Evolutionary conservation across 768 basidiomycete species (phyloP), one percentile per base, ranked within the genome.

Genomic region (Pleurotus eryngii): DNA sequence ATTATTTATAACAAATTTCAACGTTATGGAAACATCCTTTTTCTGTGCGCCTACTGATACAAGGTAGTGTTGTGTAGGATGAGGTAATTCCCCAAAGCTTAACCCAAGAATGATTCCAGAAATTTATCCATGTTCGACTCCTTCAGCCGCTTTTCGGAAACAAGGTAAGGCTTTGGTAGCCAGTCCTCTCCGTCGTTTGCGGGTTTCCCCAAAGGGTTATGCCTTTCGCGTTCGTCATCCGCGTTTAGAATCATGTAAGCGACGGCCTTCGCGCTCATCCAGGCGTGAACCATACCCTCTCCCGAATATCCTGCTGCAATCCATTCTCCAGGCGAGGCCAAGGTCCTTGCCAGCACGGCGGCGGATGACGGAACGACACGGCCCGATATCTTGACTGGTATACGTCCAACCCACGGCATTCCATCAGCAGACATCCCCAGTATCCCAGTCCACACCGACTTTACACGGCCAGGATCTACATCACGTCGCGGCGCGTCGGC

Each of bases 211-310:
- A 56, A 11, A 12, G 22, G 35, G 7, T 61, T 22, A 8, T 22
- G 8, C 39, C 24, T 42, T 15, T 18, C 37, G 2, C 50, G 68
- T 59, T 0, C 46, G 0, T 61, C 45, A 20, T 78, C 76, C 12
- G 69, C 49, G 2, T 73, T 79, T 3, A 84, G 68, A 3, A 90
- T 71, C 86, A 87, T 86, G 53, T 72, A 61, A 9, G 83, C 86
- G 17, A 87, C 66, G 6, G 82, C 84, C 56, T 77, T 76, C 3
- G 82, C 80, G 56, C 83, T 77, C 67, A 84, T 65, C 85, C 86
- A 88, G 0, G 84, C 86, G 60, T 87, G 81, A 3, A 81, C 81
- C 87, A 89, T 88, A 1, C 88, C 88, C 61, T 90, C 88, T 0
- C 88, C 88, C 0, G 79, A 76, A 64, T 85, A 90, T 3, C 86